These are phyloP conservation scores for Lipomyces starkeyi DNA, from an alignment of 805 yeast genomes.

Conservation along the genomic window DNA sequence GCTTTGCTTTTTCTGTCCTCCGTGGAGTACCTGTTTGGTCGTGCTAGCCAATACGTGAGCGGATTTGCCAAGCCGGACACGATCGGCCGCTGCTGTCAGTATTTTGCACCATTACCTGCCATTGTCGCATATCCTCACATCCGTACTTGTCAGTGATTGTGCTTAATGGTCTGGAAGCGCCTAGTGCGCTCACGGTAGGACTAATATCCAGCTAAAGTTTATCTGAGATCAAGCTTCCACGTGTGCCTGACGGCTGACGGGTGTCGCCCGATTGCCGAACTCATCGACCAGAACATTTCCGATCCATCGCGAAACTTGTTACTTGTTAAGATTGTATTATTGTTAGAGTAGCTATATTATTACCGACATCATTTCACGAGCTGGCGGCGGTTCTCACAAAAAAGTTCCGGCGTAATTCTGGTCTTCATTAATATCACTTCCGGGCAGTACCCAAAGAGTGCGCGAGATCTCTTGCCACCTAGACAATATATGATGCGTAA, in stretches of 20 bases:
- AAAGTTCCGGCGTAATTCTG: too few relatives aligned
- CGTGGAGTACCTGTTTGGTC: neutral
- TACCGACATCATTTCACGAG: neutral
- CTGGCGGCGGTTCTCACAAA: too few relatives aligned
- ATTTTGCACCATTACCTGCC: neutral
- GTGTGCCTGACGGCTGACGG: neutral
- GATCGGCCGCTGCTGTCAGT: neutral
- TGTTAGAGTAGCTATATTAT: neutral
- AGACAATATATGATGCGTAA: too few relatives aligned
- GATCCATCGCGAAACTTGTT: neutral
- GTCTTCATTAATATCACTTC: too few relatives aligned
- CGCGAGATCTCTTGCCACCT: too few relatives aligned
- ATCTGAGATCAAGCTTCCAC: neutral
- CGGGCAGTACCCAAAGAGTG: too few relatives aligned
- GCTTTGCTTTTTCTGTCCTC: neutral
- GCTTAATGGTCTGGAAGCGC: too few relatives aligned
- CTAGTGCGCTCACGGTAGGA: too few relatives aligned
- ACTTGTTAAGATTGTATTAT: neutral
- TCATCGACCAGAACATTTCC: neutral
- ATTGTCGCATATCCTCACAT: neutral
- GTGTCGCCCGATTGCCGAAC: neutral
- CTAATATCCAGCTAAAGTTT: neutral
- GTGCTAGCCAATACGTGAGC: too few relatives aligned
- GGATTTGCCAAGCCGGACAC: too few relatives aligned
- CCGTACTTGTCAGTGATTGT: too few relatives aligned